A percentile compares a stretch with the other conserved stretches of the same genome.
These are phyloP conservation scores for Azolla pinnata DNA, from an alignment of 75 land plant species.

Conservation along the genomic window DNA sequence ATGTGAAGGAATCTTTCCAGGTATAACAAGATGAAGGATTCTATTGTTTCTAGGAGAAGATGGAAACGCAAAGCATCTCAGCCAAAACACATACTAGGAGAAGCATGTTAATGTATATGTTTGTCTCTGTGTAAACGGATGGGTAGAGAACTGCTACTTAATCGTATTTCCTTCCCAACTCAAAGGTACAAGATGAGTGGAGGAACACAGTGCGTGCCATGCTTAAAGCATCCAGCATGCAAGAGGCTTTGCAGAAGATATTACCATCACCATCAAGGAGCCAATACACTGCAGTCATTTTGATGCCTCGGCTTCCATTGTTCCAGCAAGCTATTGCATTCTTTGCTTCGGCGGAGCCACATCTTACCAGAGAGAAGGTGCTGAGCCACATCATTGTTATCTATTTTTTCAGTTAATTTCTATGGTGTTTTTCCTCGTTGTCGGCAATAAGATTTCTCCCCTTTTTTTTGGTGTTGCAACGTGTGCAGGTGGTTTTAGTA, in stretches of 20 bases:
- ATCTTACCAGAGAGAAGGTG: constrained; percentile 41
- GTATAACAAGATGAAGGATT: constrained; percentile 6
- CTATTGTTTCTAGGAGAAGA: constrained; percentile 1
- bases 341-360: constrained; percentile 7
- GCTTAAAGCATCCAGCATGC: constrained; percentile 45
- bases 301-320: constrained; percentile 56
- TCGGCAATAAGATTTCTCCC: not conserved
- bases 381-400: constrained; percentile 15
- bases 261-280: constrained; percentile 71
- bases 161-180: not conserved
- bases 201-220: constrained; percentile 54
- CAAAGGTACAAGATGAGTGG: constrained; percentile 72
- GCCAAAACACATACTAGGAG: no score
- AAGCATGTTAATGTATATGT: no score
- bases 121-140: not conserved
- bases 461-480: not conserved
- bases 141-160: no score
- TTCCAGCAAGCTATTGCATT: constrained; percentile 31
- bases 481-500: constrained; percentile 32
- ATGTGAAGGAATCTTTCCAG: constrained; percentile 53
- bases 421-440: not conserved
- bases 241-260: constrained; percentile 61
- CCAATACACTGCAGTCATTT: constrained; percentile 70
- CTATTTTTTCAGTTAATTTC: not conserved
- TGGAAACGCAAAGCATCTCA: no score